Conservation (phyloP, 352 stramenopile species). For the Phytophthora brassicae region DNA sequence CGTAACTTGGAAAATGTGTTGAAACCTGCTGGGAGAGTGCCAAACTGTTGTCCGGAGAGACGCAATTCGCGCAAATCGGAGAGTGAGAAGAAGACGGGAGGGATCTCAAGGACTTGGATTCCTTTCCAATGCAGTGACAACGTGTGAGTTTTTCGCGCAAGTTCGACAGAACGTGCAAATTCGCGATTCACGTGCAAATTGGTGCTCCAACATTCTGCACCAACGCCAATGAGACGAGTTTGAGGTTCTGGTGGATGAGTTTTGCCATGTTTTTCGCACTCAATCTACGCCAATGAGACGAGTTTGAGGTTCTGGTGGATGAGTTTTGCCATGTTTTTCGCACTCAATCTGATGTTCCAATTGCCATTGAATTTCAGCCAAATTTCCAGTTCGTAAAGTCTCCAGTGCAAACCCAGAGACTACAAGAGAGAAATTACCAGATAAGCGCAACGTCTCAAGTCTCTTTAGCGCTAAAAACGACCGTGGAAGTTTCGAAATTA, state of each 20-base stretch:
- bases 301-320: conserved; percentile 39
- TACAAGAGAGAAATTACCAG: conserved; percentile 52
- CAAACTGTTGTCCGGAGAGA: conserved; percentile 60
- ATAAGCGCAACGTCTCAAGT: conserved; percentile 49
- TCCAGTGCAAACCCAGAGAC: conserved; percentile 38
- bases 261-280: conserved; percentile 39
- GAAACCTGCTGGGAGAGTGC: conserved; percentile 42
- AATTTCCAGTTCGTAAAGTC: conserved; percentile 42
- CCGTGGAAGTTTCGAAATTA: conserved; percentile 54
- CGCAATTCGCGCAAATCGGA: conserved; percentile 49
- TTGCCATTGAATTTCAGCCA: too few relatives aligned
- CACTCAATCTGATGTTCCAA: conserved; percentile 50
- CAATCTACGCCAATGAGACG: conserved; percentile 44
- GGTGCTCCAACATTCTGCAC: conserved; percentile 65
- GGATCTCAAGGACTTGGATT: conserved; percentile 46
- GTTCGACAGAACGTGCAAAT: conserved; percentile 44
- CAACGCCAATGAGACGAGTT: conserved; percentile 45
- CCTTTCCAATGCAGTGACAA: conserved; percentile 78
- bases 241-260: conserved; percentile 34
- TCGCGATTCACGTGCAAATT: conserved; percentile 67
- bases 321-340: conserved; percentile 36
- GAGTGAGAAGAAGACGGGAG: conserved; percentile 49
- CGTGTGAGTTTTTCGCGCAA: conserved; percentile 35
- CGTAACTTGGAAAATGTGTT: conserved; percentile 40
- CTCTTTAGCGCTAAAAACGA: conserved; percentile 52